Evolutionary conservation across 331 rosid genomes (phyloP), one percentile per base, ranked within the genome.

Genomic region (Quercus tomentella): DNA sequence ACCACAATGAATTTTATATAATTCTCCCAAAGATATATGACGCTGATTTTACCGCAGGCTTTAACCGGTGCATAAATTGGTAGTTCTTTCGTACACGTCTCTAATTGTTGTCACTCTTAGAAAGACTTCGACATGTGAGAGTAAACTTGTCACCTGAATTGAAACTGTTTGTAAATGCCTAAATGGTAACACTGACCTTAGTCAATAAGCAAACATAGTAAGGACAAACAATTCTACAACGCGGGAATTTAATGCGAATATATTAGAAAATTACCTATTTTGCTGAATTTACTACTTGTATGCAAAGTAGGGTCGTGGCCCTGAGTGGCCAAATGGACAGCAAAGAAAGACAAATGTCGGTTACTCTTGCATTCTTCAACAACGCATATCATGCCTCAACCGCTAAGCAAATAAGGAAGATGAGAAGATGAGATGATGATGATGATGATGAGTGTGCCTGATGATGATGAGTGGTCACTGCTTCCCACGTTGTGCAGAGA

Each of bases 331-430:
- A 78, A 9, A 58, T 78, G 81, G 81, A 70, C 25, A 1, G 11
- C 10, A 4, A 16, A 31, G 60, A 18, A 6, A 16, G 70, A 45
- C 55, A 70, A 78, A 7, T 41, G 70, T 31, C 30, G 12, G 22
- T 0, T 9, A 31, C 60, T 25, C 18, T 51, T 41, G 12, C 11
- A 41, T 9, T 41, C 45, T 41, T 41, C 3, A 8, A 14, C 37
- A 1, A 71, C 57, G 26, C 58, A 37, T 22, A 18, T 43, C 3
- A 30, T 33, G 41, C 66, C 71, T 82, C 84, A 87, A 79, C 84
- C 37, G 88, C 77, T 25, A 35, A 82, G 74, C 73, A 80, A 76
- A 82, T 70, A 80, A 75, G 81, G 78, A 33, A n/a, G n/a, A n/a
- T n/a, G n/a, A n/a, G n/a, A 23, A 45, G 1, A 45, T 1, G 78